phyloP scores from a whole-genome alignment of 2,329 filamentous ascomycete genomes.

The Colletotrichum salicis region DNA sequence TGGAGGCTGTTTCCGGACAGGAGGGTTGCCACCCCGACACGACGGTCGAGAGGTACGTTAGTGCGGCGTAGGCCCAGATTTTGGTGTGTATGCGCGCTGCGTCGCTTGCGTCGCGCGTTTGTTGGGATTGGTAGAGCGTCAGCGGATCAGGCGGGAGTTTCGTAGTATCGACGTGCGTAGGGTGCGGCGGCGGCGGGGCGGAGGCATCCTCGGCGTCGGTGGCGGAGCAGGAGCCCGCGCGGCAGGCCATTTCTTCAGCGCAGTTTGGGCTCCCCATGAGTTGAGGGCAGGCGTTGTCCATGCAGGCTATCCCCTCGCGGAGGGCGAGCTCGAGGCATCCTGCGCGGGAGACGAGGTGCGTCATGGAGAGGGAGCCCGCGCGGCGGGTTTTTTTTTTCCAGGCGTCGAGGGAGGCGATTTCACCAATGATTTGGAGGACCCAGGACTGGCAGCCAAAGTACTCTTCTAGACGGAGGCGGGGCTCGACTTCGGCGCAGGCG shows the following conservation, averaged over 20 bases:
- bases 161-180: constrained; percentile 36
- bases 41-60: constrained; percentile 60
- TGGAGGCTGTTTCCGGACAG: constrained; percentile 51
- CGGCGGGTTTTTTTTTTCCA: constrained; percentile 63
- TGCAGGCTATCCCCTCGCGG: constrained; percentile 36
- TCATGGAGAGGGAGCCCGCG: constrained; percentile 55
- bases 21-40: constrained; percentile 63
- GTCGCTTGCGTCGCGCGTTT: constrained; percentile 15
- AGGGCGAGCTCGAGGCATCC: constrained; percentile 32
- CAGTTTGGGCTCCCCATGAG: constrained; percentile 15
- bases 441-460: constrained; percentile 57
- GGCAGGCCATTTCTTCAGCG: constrained; percentile 8
- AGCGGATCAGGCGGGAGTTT: constrained; percentile 24
- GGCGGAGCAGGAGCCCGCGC: neutral
- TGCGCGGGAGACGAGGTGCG: constrained; percentile 52
- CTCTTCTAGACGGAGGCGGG: constrained; percentile 54
- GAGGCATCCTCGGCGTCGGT: constrained; percentile 27
- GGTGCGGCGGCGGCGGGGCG: constrained; percentile 37
- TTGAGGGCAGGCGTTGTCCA: constrained; percentile 37
- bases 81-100: constrained; percentile 40
- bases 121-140: constrained; percentile 24
- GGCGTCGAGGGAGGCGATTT: constrained; percentile 62
- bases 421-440: constrained; percentile 64
- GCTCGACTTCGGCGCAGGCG: constrained; percentile 27
- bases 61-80: constrained; percentile 60